Percentiles rank a stretch among this genome's conserved stretches.
Conservation (phyloP, 139 green algal species). For the Chlamydomonas incerta region DNA sequence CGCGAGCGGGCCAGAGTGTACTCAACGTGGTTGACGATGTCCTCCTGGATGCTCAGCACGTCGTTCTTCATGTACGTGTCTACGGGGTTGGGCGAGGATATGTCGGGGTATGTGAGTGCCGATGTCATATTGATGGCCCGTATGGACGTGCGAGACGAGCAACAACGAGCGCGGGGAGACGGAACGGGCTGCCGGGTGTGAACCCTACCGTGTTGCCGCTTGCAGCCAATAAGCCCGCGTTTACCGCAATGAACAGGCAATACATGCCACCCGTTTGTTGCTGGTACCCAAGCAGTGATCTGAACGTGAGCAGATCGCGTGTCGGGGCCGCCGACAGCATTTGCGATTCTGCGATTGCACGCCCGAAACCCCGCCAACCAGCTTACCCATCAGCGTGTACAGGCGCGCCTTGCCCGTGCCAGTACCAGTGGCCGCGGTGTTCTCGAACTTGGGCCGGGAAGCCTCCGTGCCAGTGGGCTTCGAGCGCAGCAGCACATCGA, state of each 20-base stretch:
- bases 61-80: conserved; percentile 97
- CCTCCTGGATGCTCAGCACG: conserved; percentile 95
- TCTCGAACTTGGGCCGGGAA: conserved; percentile 59
- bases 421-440: too few species aligned
- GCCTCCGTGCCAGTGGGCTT: conserved; percentile 30
- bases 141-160: too few species aligned
- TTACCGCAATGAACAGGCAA: too few species aligned
- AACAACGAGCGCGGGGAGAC: too few species aligned
- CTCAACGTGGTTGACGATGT: conserved; percentile 98
- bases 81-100: too few species aligned
- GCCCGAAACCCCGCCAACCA: background rate
- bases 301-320: background rate
- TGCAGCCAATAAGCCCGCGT: too few species aligned
- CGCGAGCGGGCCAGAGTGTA: conserved; percentile 96
- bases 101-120: background rate
- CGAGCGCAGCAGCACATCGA: conserved; percentile 62
- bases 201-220: too few species aligned
- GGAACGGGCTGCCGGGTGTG: too few species aligned
- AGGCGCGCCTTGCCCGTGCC: conserved; percentile 67
- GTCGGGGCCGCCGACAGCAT: background rate
- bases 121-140: too few species aligned
- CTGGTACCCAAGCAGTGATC: too few species aligned
- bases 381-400: conserved; percentile 86
- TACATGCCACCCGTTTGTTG: too few species aligned
- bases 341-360: too few species aligned